phyloP scores from a whole-genome alignment of 78 protist genomes.

The Monosiga brevicollis region DNA sequence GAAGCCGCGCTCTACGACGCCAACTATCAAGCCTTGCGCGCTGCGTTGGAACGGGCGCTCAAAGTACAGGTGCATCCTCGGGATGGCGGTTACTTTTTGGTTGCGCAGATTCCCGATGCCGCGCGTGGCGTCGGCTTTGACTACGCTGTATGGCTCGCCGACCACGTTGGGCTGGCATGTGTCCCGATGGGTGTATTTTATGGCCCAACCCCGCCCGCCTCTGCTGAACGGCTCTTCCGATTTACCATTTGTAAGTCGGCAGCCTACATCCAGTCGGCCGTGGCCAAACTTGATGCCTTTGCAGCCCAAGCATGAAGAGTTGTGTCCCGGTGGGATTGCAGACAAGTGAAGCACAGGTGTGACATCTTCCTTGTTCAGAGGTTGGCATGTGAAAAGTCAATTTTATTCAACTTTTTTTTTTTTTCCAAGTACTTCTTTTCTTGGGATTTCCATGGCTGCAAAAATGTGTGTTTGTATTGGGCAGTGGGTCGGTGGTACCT shows the following conservation, averaged over 20 bases:
- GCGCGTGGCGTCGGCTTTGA: background rate
- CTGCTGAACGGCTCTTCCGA: background rate
- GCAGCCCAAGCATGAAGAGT: background rate
- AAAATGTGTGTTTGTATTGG: too few relatives aligned
- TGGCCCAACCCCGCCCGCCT: background rate
- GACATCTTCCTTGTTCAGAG: background rate
- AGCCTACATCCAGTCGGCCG: background rate
- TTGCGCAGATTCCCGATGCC: background rate
- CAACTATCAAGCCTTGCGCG: background rate
- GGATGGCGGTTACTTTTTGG: background rate
- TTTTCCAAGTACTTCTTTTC: background rate
- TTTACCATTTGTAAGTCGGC: background rate
- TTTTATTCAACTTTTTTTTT: background rate
- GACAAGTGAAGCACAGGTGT: background rate
- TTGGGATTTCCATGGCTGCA: background rate
- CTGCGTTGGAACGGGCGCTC: background rate
- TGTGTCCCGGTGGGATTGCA: background rate
- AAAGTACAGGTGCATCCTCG: background rate
- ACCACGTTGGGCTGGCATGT: background rate
- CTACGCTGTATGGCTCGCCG: background rate
- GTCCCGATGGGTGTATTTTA: background rate
- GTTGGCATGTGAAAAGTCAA: background rate
- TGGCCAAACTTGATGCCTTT: background rate
- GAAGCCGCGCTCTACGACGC: background rate
- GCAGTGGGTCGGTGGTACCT: too few relatives aligned